Evolutionary conservation across 1,139 yeast genomes (phyloP), one percentile per base, ranked within the genome.

Genomic region (Zygoascus meyerae): DNA sequence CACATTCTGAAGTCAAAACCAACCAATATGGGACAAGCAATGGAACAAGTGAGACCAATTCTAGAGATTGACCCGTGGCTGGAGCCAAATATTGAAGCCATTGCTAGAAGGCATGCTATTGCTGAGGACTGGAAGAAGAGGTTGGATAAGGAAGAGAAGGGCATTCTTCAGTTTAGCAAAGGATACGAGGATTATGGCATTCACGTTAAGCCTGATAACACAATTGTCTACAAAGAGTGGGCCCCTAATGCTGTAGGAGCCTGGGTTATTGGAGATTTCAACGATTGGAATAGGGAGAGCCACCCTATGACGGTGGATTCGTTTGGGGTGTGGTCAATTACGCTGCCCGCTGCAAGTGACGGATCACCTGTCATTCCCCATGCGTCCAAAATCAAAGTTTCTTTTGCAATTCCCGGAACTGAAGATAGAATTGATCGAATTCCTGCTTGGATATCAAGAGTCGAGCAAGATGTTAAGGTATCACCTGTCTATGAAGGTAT

Each of bases 361-460:
- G 86, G 84, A 5, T 67, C 71, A 1, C 78, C 73, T 53, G 83
- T 90, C 8, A 85, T 92, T 57, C 78, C 84, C 1, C 97, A 92
- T 64, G 85, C 85, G 61, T 77, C 95, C 8, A 77, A 77, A 57
- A 80, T 90, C 57, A 92, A 90, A 63, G 75, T 92, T 42, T 73
- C 82, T 44, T 70, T 92, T 70, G 72, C 75, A 11, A 66, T 80
- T 45, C 79, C 83, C 0, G 73, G 77, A 40, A 17, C 32, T 12
- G 95, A 95, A 1, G 83, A 83, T 52, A 70, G 77, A 45, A 68
- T 90, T 37, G 92, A 83, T 56, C 72, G 97, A 46, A 70, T 92
- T 48, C 96, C 96, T 39, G 95, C 95, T 1, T 92, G 97, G 95
- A 80, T 81, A 47, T 72, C 72, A 26, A 73, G 97, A 49, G 95